These are phyloP conservation scores for Boletus hoseneyae DNA, from an alignment of 1,284 basidiomycete genomes.

Conservation along the genomic window DNA sequence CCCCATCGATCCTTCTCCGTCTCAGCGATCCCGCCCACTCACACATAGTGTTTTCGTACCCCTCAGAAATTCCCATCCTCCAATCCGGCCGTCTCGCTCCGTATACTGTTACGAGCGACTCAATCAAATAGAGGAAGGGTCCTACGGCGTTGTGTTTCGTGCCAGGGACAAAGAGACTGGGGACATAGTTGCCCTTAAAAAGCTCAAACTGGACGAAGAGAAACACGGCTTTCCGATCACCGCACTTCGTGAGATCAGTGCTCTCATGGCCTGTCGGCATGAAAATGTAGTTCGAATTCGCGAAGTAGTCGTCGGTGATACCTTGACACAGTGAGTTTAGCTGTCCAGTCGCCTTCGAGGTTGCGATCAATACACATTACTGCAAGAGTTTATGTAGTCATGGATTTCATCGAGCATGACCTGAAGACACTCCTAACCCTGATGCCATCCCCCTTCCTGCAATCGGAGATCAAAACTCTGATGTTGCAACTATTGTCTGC, in stretches of 20 bases:
- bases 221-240: constrained; percentile 99
- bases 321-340: constrained; percentile 87
- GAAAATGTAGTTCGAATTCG: constrained; percentile 94
- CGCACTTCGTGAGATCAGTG: constrained; percentile 90
- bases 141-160: constrained; percentile 96
- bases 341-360: constrained; percentile 1
- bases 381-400: constrained; percentile 92
- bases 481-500: constrained; percentile 94
- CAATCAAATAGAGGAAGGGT: constrained; percentile 99
- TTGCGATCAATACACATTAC: constrained; percentile 20
- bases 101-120: constrained; percentile 91
- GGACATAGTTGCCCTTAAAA: constrained; percentile 96
- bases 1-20: constrained; percentile 15
- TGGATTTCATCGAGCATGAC: constrained; percentile 99
- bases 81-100: constrained; percentile 79
- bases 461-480: constrained; percentile 97
- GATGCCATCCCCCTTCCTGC: constrained; percentile 94
- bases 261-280: constrained; percentile 88
- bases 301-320: constrained; percentile 99
- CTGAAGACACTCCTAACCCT: constrained; percentile 91
- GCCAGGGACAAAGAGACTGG: constrained; percentile 92
- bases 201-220: constrained; percentile 97
- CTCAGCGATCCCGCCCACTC: constrained; percentile 15
- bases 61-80: constrained; percentile 69
- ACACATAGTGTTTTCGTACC: constrained; percentile 69